A percentile compares a stretch with the other conserved stretches of the same genome.
These are phyloP conservation scores for Pestalotiopsis sp. DNA, from an alignment of 2,329 filamentous ascomycete species.

Conservation along the genomic window DNA sequence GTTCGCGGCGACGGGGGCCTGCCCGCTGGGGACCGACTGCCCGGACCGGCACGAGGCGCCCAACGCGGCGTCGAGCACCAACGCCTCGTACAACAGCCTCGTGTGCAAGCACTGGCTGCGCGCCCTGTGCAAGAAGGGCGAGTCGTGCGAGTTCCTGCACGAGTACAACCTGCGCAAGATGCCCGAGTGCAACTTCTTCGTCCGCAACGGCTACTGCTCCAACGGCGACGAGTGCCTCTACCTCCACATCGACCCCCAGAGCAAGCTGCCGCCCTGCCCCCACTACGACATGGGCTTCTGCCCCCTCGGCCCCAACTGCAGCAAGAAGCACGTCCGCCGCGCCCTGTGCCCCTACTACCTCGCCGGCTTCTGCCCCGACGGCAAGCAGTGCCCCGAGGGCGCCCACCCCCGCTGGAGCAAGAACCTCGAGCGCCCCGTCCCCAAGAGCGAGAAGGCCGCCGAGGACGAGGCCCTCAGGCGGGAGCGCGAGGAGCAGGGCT, in stretches of 20 bases:
- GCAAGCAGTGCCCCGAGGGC: constrained; percentile 71
- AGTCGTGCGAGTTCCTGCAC: constrained; percentile 96
- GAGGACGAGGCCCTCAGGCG: constrained; percentile 39
- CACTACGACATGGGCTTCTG: constrained; percentile 97
- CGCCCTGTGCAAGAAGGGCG: constrained; percentile 95
- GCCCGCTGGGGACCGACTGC: constrained; percentile 81
- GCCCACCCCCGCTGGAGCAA: constrained; percentile 83
- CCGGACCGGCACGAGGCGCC: constrained; percentile 74
- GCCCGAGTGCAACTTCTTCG: constrained; percentile 97
- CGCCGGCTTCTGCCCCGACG: constrained; percentile 93
- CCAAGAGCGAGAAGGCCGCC: constrained; percentile 65
- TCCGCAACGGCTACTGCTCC: constrained; percentile 89
- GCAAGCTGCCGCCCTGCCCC: constrained; percentile 78
- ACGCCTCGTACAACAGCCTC: constrained; percentile 71
- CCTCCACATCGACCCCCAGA: constrained; percentile 83
- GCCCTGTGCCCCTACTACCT: constrained; percentile 84
- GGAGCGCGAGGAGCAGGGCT: constrained; percentile 42
- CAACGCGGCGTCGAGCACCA: constrained; percentile 37
- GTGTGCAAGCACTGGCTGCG: constrained; percentile 99
- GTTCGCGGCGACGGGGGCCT: constrained; percentile 77
- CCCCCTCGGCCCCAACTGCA: constrained; percentile 82
- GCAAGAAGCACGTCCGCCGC: constrained; percentile 85
- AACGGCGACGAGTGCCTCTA: constrained; percentile 97
- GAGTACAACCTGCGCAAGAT: constrained; percentile 98
- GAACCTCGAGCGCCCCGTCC: constrained; percentile 74